These are phyloP conservation scores for Alternaria consortialis DNA, from an alignment of 2,329 filamentous ascomycete genomes.

Conservation along the genomic window DNA sequence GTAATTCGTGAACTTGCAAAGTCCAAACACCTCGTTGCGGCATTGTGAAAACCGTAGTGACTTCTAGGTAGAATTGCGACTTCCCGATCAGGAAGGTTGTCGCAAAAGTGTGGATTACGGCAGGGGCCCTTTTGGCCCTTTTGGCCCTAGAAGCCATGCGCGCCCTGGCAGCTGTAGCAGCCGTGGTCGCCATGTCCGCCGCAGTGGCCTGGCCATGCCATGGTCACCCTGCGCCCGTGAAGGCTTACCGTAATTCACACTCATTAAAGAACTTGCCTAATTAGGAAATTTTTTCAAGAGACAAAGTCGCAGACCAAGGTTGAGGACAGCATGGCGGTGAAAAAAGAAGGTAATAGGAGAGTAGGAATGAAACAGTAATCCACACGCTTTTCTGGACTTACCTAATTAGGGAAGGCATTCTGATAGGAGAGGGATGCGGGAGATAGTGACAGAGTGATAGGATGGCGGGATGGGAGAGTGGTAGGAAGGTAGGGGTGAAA, in stretches of 20 bases:
- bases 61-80: background rate
- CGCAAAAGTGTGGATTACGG: accelerated
- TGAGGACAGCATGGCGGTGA: background rate
- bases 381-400: no score
- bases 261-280: background rate
- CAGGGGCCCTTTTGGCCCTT: background rate
- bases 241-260: background rate
- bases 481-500: background rate
- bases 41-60: background rate
- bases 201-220: background rate
- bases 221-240: background rate
- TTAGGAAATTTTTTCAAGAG: background rate
- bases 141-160: no score
- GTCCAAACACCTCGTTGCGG: background rate
- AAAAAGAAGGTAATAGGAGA: background rate
- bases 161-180: no score
- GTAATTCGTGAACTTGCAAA: background rate
- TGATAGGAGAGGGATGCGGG: no score
- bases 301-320: no score
- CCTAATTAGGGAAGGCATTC: no score
- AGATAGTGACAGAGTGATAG: no score
- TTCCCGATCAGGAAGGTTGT: background rate
- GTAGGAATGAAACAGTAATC: background rate
- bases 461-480: no score
- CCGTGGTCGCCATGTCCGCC: background rate